Conservation (phyloP, 345 rosid species). For the Diplotaxis tenuifolia region DNA sequence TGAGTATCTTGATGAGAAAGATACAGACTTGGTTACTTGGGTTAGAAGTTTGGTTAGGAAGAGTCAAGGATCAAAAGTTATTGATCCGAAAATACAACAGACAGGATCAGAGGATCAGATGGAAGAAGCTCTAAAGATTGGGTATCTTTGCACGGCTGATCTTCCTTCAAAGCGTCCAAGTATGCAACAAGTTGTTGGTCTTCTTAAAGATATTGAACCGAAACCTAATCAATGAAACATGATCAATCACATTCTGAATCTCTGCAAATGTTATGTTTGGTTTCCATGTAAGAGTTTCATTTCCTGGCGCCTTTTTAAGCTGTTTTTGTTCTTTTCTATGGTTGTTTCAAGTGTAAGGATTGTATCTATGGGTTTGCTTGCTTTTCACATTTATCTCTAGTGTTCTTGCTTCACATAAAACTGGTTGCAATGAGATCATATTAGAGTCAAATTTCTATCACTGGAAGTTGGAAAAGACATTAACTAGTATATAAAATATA, state of each 20-base stretch:
- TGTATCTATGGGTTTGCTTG: constrained; percentile 19
- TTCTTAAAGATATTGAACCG: constrained; percentile 89
- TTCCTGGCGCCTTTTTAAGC: background rate
- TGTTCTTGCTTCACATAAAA: background rate
- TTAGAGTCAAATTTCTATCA: no score
- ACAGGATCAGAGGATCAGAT: constrained; percentile 63
- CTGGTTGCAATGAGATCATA: background rate
- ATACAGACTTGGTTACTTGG: constrained; percentile 61
- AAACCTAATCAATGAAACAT: constrained; percentile 39
- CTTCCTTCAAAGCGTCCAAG: constrained; percentile 86
- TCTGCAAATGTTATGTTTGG: background rate
- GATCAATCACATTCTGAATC: constrained; percentile 15
- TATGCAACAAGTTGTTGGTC: constrained; percentile 95
- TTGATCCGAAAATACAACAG: constrained; percentile 71
- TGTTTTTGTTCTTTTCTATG: constrained; percentile 18
- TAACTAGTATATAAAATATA: no score
- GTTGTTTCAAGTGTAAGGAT: no score
- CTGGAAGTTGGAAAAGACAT: no score
- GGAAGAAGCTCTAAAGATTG: constrained; percentile 88
- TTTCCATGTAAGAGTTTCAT: constrained; percentile 3
- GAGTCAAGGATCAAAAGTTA: constrained; percentile 56
- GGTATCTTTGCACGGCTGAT: constrained; percentile 87
- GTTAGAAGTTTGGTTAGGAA: constrained; percentile 68
- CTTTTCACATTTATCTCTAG: background rate
- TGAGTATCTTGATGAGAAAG: constrained; percentile 67